Evolutionary conservation across 805 yeast genomes (phyloP), one percentile per base, ranked within the genome.

Genomic region (Zygosaccharomyces kombuchaensis): DNA sequence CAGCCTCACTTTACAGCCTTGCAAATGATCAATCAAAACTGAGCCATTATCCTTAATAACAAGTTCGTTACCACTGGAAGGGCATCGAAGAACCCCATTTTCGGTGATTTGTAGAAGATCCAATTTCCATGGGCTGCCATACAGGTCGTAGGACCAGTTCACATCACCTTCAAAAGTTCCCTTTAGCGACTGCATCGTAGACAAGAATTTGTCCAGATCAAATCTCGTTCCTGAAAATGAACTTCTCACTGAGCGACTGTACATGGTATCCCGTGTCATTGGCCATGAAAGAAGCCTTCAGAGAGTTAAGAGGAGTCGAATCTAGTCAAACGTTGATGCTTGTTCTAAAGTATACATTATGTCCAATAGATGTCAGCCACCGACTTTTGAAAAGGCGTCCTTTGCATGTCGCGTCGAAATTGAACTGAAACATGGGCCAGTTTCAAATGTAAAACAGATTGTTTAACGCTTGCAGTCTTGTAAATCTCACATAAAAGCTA

Each of bases 121-220:
- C 2, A 47, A 51, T 19, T 53, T 55, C 66, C 66, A 62, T 26
- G n/a, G 14, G 22, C 48, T 46, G 25, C 55, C 37, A 12, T 41
- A 34, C 9, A 55, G 37, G 26, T 54, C 46, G 23, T 51, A 46
- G 34, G 58, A 52, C 65, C 63, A 59, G 43, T 51, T 51, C 4
- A 54, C 47, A 17, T 49, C 50, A 10, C 62, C 63, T 27, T 43
- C 19, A 43, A 60, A 62, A 2, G 54, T 48, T 1, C 64, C 65
- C 17, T 53, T 43, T 17, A 32, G 31, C 27, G 36, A 34, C 36
- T 40, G 47, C 42, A 36, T 40, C 19, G 32, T 43, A 19, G 41
- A 38, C 13, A 48, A 29, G 23, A 48, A 42, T 32, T 37, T 45
- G 16, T 31, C 34, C 22, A 45, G 46, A 27, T 48, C 47, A 16